phyloP scores from a whole-genome alignment of 1,139 yeast genomes.

The Taphrina wiesneri region DNA sequence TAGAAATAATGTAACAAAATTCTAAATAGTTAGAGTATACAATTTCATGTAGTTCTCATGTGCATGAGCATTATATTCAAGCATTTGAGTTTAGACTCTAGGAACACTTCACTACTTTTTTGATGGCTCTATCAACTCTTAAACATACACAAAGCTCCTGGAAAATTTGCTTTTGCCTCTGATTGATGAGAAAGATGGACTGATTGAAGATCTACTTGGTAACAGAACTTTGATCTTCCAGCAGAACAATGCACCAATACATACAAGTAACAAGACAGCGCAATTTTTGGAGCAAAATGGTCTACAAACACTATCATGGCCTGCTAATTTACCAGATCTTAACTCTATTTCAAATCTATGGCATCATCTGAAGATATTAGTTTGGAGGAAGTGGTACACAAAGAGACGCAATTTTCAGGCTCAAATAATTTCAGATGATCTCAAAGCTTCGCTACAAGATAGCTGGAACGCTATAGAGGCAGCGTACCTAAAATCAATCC shows the following conservation, averaged over 20 bases:
- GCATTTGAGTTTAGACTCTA: neutral
- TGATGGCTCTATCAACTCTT: constrained; percentile 6
- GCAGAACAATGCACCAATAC: constrained; percentile 11
- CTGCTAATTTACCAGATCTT: constrained; percentile 14
- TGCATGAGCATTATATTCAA: neutral
- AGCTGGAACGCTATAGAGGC: neutral
- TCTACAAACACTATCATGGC: neutral
- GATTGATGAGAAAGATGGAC: constrained; percentile 4
- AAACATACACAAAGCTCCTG: neutral
- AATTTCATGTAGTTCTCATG: neutral
- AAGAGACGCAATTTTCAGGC: too few species aligned
- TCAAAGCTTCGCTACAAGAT: too few species aligned
- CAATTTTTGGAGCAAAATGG: constrained; percentile 4
- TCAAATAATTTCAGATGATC: too few species aligned
- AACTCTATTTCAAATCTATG: constrained; percentile 3
- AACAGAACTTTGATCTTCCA: neutral
- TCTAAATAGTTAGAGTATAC: too few species aligned
- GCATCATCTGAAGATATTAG: neutral
- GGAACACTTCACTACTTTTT: constrained; percentile 4
- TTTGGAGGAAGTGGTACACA: neutral
- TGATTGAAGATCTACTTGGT: constrained; percentile 1
- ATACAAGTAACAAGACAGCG: constrained; percentile 3
- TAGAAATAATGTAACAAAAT: neutral
- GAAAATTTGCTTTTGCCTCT: neutral
- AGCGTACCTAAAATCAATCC: neutral